phyloP scores from a whole-genome alignment of 148 eudicot genomes.

The Hydrangea macrophylla region DNA sequence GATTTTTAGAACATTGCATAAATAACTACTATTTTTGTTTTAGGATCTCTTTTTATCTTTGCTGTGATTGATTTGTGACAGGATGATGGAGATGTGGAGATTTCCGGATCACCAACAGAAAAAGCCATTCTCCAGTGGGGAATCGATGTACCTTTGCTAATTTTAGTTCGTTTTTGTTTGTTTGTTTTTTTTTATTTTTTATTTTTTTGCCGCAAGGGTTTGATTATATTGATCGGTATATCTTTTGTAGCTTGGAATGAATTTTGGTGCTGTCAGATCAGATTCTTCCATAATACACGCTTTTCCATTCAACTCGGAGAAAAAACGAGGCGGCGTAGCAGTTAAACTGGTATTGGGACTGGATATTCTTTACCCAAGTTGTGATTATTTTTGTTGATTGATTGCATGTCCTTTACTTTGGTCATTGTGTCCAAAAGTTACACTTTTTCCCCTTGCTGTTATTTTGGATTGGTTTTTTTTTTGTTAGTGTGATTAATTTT shows the following conservation, averaged over 20 bases:
- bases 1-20: too few species aligned
- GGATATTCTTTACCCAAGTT: not conserved
- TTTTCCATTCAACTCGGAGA: conserved; percentile 96
- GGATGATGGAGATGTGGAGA: conserved; percentile 67
- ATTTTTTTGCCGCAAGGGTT: not conserved
- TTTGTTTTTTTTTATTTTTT: conserved; percentile 6
- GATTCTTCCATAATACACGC: conserved; percentile 70
- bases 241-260: conserved; percentile 76
- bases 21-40: too few species aligned
- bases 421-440: not conserved
- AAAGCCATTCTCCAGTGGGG: conserved; percentile 95
- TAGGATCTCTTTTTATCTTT: too few species aligned
- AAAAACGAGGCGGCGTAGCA: conserved; percentile 93
- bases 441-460: not conserved
- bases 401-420: not conserved
- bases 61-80: conserved; percentile 27
- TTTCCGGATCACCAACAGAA: conserved; percentile 96
- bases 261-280: conserved; percentile 63
- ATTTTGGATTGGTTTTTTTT: not conserved
- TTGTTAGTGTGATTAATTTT: not conserved
- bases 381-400: not conserved
- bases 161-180: not conserved
- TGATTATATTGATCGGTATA: not conserved
- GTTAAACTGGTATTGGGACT: conserved; percentile 56
- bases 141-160: conserved; percentile 47